phyloP scores from a whole-genome alignment of 805 yeast genomes.

The Tetrapisispora arboricola region DNA sequence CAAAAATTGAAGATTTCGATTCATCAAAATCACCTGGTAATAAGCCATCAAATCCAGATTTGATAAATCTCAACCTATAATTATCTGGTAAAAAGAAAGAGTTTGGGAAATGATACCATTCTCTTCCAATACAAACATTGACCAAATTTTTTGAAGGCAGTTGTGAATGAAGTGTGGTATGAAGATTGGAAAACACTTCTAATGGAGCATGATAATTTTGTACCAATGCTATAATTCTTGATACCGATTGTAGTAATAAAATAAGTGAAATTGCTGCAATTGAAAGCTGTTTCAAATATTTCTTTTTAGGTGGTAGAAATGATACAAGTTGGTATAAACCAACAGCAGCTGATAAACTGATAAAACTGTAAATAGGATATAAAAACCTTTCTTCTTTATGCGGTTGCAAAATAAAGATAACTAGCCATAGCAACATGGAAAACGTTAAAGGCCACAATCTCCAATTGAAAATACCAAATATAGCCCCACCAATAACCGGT shows the following conservation, averaged over 20 bases:
- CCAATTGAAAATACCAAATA: slow-evolving; percentile 21
- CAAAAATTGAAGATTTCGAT: slow-evolving; percentile 16
- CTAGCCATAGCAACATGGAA: slow-evolving; percentile 59
- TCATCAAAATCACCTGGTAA: slow-evolving; percentile 81
- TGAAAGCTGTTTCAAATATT: slow-evolving; percentile 4
- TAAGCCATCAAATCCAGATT: slow-evolving; percentile 75
- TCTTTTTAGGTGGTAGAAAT: slow-evolving; percentile 3
- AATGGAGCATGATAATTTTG: slow-evolving; percentile 69
- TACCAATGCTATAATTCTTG: slow-evolving; percentile 51
- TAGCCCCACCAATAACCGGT: slow-evolving; percentile 28
- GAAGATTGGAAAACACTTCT: slow-evolving; percentile 36
- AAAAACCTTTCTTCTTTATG: slow-evolving; percentile 91
- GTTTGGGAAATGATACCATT: slow-evolving; percentile 89
- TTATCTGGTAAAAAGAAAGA: slow-evolving; percentile 69
- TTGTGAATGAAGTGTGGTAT: not conserved
- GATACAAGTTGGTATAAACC: slow-evolving; percentile 24
- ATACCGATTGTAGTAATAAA: slow-evolving; percentile 27
- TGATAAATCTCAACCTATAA: slow-evolving; percentile 54
- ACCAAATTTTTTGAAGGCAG: slow-evolving; percentile 16
- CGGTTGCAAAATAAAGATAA: slow-evolving; percentile 61
- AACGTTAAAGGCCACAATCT: slow-evolving; percentile 27
- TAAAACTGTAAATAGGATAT: slow-evolving; percentile 71
- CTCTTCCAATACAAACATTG: slow-evolving; percentile 83
- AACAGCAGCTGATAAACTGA: slow-evolving; percentile 54
- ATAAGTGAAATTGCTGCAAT: slow-evolving; percentile 13